Conservation (phyloP, 352 stramenopile species). For the Pilasporangium apinafurcum region DNA sequence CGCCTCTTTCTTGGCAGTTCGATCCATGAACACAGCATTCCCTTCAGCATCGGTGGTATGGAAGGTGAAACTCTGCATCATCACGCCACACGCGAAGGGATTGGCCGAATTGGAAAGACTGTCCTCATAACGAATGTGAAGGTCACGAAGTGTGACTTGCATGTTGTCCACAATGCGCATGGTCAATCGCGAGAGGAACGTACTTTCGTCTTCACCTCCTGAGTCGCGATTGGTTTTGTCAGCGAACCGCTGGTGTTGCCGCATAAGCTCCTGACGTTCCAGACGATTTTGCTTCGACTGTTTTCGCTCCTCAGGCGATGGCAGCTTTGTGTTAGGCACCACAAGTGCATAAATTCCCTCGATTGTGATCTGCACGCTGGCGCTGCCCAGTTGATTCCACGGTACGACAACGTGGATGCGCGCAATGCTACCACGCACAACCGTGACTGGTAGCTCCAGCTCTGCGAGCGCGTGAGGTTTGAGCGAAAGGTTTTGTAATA, state of each 20-base stretch:
- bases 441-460: slow-evolving; percentile 60
- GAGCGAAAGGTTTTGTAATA: slow-evolving; percentile 61
- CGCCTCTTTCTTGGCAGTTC: slow-evolving; percentile 15
- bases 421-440: slow-evolving; percentile 47
- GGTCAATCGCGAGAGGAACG: slow-evolving; percentile 72
- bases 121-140: slow-evolving; percentile 81
- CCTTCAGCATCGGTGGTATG: slow-evolving; percentile 70
- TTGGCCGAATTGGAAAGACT: slow-evolving; percentile 43
- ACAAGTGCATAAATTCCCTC: slow-evolving; percentile 71
- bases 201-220: slow-evolving; percentile 69
- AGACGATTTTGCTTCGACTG: slow-evolving; percentile 55
- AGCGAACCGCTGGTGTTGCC: slow-evolving; percentile 63
- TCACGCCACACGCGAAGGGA: slow-evolving; percentile 68
- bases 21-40: slow-evolving; percentile 63
- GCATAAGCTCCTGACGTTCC: slow-evolving; percentile 60
- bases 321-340: slow-evolving; percentile 47
- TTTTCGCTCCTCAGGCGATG: slow-evolving; percentile 37
- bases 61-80: slow-evolving; percentile 60
- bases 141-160: slow-evolving; percentile 60
- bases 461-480: slow-evolving; percentile 77
- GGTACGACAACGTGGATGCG: slow-evolving; percentile 75
- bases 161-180: slow-evolving; percentile 76
- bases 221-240: slow-evolving; percentile 20
- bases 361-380: slow-evolving; percentile 69
- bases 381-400: slow-evolving; percentile 79